Percentiles rank a stretch among this genome's conserved stretches.
Evolutionary conservation across 148 eudicot genomes (phyloP).

Genomic region (Heliamphora exappendiculata): DNA sequence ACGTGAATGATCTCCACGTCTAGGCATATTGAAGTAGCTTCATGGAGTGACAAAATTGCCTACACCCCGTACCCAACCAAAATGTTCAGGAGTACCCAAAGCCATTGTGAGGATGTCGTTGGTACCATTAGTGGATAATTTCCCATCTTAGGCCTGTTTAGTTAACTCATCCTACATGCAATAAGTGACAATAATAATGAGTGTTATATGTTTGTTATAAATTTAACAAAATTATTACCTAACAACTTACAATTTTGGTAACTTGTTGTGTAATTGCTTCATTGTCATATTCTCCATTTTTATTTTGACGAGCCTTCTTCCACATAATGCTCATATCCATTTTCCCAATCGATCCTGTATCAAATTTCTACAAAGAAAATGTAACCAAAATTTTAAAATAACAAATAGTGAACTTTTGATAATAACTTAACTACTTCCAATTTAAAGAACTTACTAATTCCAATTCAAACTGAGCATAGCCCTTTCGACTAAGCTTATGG

Average conservation of each 20-base stretch:
- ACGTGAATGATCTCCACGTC: not conserved
- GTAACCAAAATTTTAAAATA: too few species aligned
- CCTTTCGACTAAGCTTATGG: not conserved
- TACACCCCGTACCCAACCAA: not conserved
- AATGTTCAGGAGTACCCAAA: not conserved
- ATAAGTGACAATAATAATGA: too few species aligned
- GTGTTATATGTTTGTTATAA: too few species aligned
- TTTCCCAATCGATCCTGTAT: not conserved
- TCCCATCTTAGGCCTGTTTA: not conserved
- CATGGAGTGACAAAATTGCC: not conserved
- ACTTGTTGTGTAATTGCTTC: not conserved
- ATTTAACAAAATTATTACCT: too few species aligned
- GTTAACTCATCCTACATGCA: not conserved
- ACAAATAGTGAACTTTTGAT: too few species aligned
- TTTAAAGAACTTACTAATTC: not conserved
- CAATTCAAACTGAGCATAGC: not conserved
- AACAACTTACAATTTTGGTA: not conserved
- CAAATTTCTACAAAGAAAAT: not conserved
- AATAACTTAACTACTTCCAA: too few species aligned
- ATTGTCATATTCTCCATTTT: not conserved
- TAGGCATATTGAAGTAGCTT: not conserved
- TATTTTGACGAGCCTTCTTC: not conserved
- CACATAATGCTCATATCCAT: not conserved
- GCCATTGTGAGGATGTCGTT: not conserved
- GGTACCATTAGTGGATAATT: not conserved